Conservation (phyloP, 2,329 filamentous ascomycete genomes). For the Sporothrix luriei region DNA sequence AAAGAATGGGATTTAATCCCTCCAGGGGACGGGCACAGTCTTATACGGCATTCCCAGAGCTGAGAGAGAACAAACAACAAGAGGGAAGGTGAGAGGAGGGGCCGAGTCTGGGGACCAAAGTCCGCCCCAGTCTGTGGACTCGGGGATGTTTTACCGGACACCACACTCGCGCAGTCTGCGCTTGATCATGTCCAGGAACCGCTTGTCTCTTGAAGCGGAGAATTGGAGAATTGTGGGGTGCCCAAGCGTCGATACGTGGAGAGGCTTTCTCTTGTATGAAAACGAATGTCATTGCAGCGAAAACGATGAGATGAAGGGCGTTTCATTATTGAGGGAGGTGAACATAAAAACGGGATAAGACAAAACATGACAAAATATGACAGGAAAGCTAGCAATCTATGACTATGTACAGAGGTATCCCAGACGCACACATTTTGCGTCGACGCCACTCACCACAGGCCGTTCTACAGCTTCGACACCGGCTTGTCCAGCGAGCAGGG, state of each 20-base stretch:
- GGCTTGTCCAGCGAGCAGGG: conserved; percentile 30
- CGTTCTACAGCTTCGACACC: conserved; percentile 26
- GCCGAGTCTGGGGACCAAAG: conserved; percentile 2
- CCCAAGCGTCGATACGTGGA: no score
- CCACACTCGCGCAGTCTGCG: background rate
- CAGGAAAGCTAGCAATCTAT: conserved; percentile 25
- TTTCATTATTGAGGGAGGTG: background rate
- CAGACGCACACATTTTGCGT: background rate
- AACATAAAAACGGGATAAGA: background rate
- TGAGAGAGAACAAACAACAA: conserved; percentile 10
- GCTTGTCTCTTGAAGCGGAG: background rate
- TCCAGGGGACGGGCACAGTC: background rate
- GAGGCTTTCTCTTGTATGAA: no score
- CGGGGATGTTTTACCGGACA: conserved; percentile 26
- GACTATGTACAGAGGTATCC: conserved; percentile 24
- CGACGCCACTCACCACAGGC: background rate
- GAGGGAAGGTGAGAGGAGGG: background rate
- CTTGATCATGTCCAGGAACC: conserved; percentile 19
- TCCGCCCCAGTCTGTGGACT: background rate
- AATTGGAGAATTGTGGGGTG: conserved; percentile 24
- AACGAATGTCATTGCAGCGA: no score
- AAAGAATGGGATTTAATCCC: background rate
- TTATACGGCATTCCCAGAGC: background rate
- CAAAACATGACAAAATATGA: conserved; percentile 4
- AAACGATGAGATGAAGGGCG: background rate